A percentile compares a stretch with the other conserved stretches of the same genome.
These are phyloP conservation scores for Chytriomyces confervae DNA, from an alignment of 192 early-diverging fungal genomes.

Conservation along the genomic window DNA sequence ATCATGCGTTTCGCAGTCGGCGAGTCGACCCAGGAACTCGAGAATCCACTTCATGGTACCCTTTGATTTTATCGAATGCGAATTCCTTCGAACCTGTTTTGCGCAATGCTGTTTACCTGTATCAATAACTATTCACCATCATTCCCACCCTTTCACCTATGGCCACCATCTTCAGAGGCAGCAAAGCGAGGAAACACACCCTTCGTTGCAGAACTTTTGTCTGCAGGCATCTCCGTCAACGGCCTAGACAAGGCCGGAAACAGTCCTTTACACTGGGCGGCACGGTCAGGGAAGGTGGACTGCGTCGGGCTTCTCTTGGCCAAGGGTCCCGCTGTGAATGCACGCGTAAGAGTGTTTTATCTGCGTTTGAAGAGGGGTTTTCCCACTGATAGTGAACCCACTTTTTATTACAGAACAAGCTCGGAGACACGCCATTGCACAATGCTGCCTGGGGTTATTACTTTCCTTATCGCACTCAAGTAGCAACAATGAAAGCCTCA, in stretches of 20 bases:
- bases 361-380: no score
- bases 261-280: conserved; percentile 61
- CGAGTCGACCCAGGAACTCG: conserved; percentile 55
- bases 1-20: conserved; percentile 41
- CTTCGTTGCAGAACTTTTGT: conserved; percentile 52
- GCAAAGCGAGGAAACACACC: conserved; percentile 52
- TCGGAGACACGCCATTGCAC: conserved; percentile 63
- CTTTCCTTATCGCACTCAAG: background rate
- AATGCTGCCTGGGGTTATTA: conserved; percentile 55
- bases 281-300: conserved; percentile 54
- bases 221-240: conserved; percentile 57
- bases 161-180: conserved; percentile 42
- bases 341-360: conserved; percentile 29
- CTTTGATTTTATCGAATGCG: background rate
- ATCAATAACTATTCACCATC: no score
- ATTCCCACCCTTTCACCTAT: no score
- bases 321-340: conserved; percentile 47
- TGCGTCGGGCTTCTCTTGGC: conserved; percentile 49
- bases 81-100: background rate
- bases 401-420: conserved; percentile 53
- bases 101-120: background rate
- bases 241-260: conserved; percentile 63
- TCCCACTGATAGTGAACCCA: background rate
- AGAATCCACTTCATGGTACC: conserved; percentile 62
- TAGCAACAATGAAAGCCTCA: background rate